Evolutionary conservation across 2,329 filamentous ascomycete species (phyloP).

Genomic region (Chrysoporthe deuterocubensis): DNA sequence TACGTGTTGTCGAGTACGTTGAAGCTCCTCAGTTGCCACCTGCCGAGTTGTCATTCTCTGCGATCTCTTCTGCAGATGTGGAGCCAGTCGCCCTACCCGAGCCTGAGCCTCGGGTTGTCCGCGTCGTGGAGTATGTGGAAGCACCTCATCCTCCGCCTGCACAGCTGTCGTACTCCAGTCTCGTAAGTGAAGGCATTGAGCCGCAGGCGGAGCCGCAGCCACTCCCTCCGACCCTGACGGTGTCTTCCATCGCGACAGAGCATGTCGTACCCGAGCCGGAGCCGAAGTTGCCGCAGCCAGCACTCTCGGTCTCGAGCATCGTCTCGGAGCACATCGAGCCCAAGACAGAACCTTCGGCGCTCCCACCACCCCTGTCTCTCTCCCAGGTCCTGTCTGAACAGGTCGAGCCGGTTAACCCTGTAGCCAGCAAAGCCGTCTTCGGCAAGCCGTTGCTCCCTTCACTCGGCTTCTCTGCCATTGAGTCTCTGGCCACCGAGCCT

Average conservation of each 20-base stretch:
- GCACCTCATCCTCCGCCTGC: conserved; percentile 27
- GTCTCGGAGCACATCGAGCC: conserved; percentile 40
- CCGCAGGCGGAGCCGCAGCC: conserved; percentile 38
- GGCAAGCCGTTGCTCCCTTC: conserved; percentile 32
- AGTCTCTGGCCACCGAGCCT: conserved; percentile 51
- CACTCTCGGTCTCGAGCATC: conserved; percentile 39
- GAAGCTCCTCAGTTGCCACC: conserved; percentile 24
- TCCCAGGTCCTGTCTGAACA: conserved; percentile 40
- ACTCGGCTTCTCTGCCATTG: conserved; percentile 49
- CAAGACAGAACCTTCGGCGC: conserved; percentile 22
- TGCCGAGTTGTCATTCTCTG: conserved; percentile 34
- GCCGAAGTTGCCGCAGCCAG: conserved; percentile 34
- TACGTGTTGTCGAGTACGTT: conserved; percentile 29
- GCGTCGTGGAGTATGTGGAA: conserved; percentile 30
- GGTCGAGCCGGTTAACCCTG: conserved; percentile 39
- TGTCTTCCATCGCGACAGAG: conserved; percentile 31
- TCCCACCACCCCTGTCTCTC: conserved; percentile 34
- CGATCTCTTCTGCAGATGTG: conserved; percentile 28
- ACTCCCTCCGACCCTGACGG: conserved; percentile 24
- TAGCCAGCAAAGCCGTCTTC: conserved; percentile 28
- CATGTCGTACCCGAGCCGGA: conserved; percentile 35
- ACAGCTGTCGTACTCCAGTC: conserved; percentile 39
- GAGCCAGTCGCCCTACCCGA: conserved; percentile 34
- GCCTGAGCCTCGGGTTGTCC: conserved; percentile 28
- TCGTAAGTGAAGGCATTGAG: conserved; percentile 43